These are phyloP conservation scores for Cyclotella choctawhatcheeana DNA, from an alignment of 108 stramenopile genomes.

Conservation along the genomic window DNA sequence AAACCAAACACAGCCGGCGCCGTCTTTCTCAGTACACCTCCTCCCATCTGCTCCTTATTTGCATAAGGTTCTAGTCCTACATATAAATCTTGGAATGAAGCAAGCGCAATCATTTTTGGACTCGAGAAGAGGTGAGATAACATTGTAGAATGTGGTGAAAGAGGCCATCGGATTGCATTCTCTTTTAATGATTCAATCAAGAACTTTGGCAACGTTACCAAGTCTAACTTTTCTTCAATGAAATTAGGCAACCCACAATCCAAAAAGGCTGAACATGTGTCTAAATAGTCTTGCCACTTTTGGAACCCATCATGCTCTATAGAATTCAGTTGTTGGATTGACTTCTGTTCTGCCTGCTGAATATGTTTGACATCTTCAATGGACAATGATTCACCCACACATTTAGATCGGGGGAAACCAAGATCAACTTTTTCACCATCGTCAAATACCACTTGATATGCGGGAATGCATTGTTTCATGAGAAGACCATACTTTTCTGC, in stretches of 20 bases:
- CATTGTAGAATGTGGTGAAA: constrained; percentile 82
- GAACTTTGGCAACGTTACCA: constrained; percentile 70
- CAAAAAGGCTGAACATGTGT: constrained; percentile 67
- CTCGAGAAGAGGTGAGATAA: constrained; percentile 67
- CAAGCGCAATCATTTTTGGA: constrained; percentile 74
- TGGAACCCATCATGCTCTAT: constrained; percentile 62
- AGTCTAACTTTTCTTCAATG: constrained; percentile 78
- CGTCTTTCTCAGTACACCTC: constrained; percentile 73
- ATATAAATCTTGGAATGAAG: constrained; percentile 94
- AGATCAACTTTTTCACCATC: constrained; percentile 73
- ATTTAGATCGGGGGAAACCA: constrained; percentile 62
- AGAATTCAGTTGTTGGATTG: constrained; percentile 59
- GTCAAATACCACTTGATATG: constrained; percentile 86
- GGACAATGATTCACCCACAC: neutral
- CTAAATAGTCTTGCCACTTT: constrained; percentile 79
- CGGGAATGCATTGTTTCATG: constrained; percentile 74
- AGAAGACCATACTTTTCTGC: constrained; percentile 67
- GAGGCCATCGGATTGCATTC: constrained; percentile 66
- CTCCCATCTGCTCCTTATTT: constrained; percentile 52
- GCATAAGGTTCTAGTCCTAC: constrained; percentile 87
- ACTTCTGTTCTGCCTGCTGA: constrained; percentile 35
- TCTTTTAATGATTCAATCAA: constrained; percentile 65
- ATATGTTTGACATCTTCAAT: constrained; percentile 18
- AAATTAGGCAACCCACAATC: constrained; percentile 87
- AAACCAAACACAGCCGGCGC: constrained; percentile 94